Conservation (phyloP, 1,139 yeast species). For the Sugiyamaella xylanicola region DNA sequence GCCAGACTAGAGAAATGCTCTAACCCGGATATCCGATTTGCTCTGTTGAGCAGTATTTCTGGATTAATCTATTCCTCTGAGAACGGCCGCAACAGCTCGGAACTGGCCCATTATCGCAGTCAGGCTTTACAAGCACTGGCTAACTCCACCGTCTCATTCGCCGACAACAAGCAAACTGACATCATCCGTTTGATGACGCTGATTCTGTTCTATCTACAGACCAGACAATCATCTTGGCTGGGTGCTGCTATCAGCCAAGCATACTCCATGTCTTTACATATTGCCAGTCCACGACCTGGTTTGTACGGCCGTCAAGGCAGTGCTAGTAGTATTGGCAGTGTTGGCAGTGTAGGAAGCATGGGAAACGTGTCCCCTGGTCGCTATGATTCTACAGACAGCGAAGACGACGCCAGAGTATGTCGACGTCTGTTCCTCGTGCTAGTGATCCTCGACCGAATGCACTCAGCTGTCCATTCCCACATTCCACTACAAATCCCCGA, state of each 20-base stretch:
- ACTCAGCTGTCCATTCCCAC: constrained; percentile 31
- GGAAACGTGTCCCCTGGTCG: constrained; percentile 7
- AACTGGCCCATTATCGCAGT: constrained; percentile 11
- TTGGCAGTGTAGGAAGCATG: background rate
- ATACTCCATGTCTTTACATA: constrained; percentile 33
- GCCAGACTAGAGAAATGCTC: constrained; percentile 38
- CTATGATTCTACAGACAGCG: constrained; percentile 24
- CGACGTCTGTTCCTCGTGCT: constrained; percentile 39
- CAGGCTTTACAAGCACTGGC: constrained; percentile 16
- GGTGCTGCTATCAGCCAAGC: constrained; percentile 44
- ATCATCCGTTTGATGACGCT: constrained; percentile 39
- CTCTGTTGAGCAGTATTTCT: constrained; percentile 30
- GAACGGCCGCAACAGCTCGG: constrained; percentile 16
- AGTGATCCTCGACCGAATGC: constrained; percentile 38
- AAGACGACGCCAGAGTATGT: constrained; percentile 23
- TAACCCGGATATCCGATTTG: constrained; percentile 30
- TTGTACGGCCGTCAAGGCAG: constrained; percentile 2
- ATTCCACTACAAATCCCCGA: constrained; percentile 34
- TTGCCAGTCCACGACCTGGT: constrained; percentile 7
- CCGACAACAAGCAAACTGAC: constrained; percentile 26
- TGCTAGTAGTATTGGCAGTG: background rate
- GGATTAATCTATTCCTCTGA: constrained; percentile 29
- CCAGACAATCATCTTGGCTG: constrained; percentile 43
- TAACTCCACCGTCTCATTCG: constrained; percentile 14
- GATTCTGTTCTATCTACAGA: constrained; percentile 42